Evolutionary conservation across 1,284 basidiomycete genomes (phyloP), one percentile per base, ranked within the genome.

Genomic region (Ustilago curta): DNA sequence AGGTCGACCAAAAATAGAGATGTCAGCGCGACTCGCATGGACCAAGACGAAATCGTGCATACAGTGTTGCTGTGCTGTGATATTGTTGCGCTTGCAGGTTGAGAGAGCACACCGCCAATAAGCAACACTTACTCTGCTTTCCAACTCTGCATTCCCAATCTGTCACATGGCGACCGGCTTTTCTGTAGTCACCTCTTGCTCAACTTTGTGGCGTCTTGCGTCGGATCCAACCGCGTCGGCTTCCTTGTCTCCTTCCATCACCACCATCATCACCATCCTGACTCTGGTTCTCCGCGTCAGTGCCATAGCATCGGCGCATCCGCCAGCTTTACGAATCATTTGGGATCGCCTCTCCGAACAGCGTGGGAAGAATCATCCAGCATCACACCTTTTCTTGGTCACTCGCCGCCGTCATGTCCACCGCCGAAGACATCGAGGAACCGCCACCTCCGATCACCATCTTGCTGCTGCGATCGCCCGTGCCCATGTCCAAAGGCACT

Each of bases 401-500:
- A 37, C 11, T 6, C 14, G 44, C 19, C 49, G 50, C 48, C 57
- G 53, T 8, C 18, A 69, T 74, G 66, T 62, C 60, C 25, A 56
- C 55, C 47, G 54, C 56, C n/a, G 59, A 62, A 9, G 71, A 69
- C n/a, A 69, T 65, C 18, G 71, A 74, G 66, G 71, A 69, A 37
- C 54, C 65, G 18, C 71, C 71, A 25, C 71, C 71, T 45, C 70
- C 75, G 1, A 55, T 76, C 29, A 74, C 77, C 7, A 60, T 83
- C 14, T 65, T 84, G 31, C 75, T 84, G 21, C 56, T 84, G 32
- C 74, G 83, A 47, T 78, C 79, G 29, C 82, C 83, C 7, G 71
- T 83, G 9, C 67, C 82, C 25, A 66, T 81, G 52, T 51, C 65
- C n/a, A 70, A 79, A 35, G 83, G 83, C 48, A 84, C 83, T 9